Conservation (phyloP, 2,329 filamentous ascomycete species). For the Paecilomyces niveus region DNA sequence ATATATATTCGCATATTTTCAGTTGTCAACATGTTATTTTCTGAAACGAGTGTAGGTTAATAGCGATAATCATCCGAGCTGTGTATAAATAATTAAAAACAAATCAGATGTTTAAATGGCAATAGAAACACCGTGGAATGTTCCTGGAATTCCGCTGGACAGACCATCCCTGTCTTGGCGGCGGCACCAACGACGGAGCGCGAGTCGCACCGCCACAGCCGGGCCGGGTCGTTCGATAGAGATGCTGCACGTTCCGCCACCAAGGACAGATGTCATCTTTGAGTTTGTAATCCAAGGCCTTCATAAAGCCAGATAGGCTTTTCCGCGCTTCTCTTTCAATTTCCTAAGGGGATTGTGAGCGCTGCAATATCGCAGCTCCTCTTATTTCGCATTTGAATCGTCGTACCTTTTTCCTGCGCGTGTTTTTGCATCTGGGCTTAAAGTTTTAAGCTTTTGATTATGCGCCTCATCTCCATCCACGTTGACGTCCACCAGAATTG, state of each 20-base stretch:
- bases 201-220: not conserved
- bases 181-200: too few relatives aligned
- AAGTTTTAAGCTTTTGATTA: not conserved
- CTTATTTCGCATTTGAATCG: not conserved
- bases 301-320: not conserved
- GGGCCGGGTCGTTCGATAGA: not conserved
- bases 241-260: constrained; percentile 2
- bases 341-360: not conserved
- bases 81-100: too few relatives aligned
- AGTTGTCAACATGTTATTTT: too few relatives aligned
- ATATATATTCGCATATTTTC: too few relatives aligned
- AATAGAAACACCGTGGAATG: too few relatives aligned
- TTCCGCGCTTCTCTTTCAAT: not conserved
- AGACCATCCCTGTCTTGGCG: not conserved
- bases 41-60: too few relatives aligned
- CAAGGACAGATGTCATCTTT: constrained; percentile 7
- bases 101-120: too few relatives aligned
- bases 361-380: not conserved
- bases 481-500: not conserved
- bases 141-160: not conserved
- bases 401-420: not conserved
- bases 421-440: not conserved
- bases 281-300: not conserved
- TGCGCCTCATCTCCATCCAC: not conserved
- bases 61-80: too few relatives aligned